phyloP scores from a whole-genome alignment of 371 early-diverging fungal species.

The Blakeslea trispora region DNA sequence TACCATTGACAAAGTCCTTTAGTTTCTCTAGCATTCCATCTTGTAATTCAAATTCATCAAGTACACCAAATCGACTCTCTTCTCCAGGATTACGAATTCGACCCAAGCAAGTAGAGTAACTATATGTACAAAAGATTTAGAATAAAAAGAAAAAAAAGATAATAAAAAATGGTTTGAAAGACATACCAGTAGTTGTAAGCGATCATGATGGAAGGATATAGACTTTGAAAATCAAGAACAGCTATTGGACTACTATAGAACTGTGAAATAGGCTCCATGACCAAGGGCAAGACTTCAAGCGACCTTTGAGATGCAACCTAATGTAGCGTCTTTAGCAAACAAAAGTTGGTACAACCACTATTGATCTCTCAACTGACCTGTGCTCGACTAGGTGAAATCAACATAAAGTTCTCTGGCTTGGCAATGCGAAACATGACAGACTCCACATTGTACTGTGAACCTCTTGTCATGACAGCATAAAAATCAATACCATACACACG shows the following conservation, averaged over 20 bases:
- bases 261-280: slow-evolving; percentile 83
- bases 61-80: slow-evolving; percentile 47
- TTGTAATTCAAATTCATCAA: slow-evolving; percentile 13
- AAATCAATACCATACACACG: slow-evolving; percentile 88
- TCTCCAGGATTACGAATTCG: slow-evolving; percentile 46
- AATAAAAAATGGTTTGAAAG: background rate
- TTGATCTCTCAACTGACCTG: too few relatives aligned
- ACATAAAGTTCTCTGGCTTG: slow-evolving; percentile 73
- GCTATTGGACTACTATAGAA: slow-evolving; percentile 83
- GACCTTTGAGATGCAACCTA: slow-evolving; percentile 74
- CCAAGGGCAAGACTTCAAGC: slow-evolving; percentile 80
- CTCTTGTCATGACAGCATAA: slow-evolving; percentile 81
- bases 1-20: slow-evolving; percentile 71
- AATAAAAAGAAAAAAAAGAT: background rate
- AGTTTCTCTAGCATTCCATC: slow-evolving; percentile 44
- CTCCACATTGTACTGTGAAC: slow-evolving; percentile 91
- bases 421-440: slow-evolving; percentile 83
- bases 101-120: slow-evolving; percentile 86
- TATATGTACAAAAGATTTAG: slow-evolving; percentile 12
- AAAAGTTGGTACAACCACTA: too few relatives aligned
- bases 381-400: slow-evolving; percentile 63
- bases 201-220: slow-evolving; percentile 94
- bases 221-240: slow-evolving; percentile 89
- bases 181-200: slow-evolving; percentile 88
- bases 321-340: background rate